Conservation (phyloP, 768 basidiomycete genomes). For the Termitomyces sp. region DNA sequence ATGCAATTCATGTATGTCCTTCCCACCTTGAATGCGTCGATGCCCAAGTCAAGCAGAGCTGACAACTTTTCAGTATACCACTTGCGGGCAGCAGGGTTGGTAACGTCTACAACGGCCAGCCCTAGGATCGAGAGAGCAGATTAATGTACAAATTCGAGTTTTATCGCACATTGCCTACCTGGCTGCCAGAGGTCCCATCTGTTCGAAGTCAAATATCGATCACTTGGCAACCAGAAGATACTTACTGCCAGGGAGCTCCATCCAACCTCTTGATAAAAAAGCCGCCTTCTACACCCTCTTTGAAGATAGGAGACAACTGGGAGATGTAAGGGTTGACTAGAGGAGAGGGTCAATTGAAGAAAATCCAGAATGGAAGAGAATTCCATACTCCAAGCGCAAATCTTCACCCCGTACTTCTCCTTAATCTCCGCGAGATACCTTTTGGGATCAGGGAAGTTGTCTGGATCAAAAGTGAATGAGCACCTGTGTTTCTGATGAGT, state of each 20-base stretch:
- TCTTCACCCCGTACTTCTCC: slow-evolving; percentile 57
- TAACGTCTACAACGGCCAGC: slow-evolving; percentile 58
- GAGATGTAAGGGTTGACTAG: slow-evolving; percentile 71
- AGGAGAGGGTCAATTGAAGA: neutral
- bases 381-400: slow-evolving; percentile 60
- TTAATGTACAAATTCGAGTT: neutral
- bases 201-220: neutral
- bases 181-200: slow-evolving; percentile 66
- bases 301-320: slow-evolving; percentile 63
- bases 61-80: slow-evolving; percentile 51
- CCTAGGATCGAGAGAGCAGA: slow-evolving; percentile 11
- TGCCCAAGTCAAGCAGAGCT: slow-evolving; percentile 47
- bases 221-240: slow-evolving; percentile 11
- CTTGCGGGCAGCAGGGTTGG: slow-evolving; percentile 44
- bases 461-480: slow-evolving; percentile 72
- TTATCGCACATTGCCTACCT: slow-evolving; percentile 14
- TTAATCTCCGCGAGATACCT: slow-evolving; percentile 58
- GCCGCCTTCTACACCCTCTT: slow-evolving; percentile 59
- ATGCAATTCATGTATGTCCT: neutral
- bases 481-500: slow-evolving; percentile 37
- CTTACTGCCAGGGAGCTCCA: slow-evolving; percentile 64
- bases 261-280: slow-evolving; percentile 67
- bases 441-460: slow-evolving; percentile 69
- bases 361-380: neutral
- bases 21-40: slow-evolving; percentile 53